These are phyloP conservation scores for Pyricularia grisea DNA, from an alignment of 2,329 filamentous ascomycete genomes.

Conservation along the genomic window DNA sequence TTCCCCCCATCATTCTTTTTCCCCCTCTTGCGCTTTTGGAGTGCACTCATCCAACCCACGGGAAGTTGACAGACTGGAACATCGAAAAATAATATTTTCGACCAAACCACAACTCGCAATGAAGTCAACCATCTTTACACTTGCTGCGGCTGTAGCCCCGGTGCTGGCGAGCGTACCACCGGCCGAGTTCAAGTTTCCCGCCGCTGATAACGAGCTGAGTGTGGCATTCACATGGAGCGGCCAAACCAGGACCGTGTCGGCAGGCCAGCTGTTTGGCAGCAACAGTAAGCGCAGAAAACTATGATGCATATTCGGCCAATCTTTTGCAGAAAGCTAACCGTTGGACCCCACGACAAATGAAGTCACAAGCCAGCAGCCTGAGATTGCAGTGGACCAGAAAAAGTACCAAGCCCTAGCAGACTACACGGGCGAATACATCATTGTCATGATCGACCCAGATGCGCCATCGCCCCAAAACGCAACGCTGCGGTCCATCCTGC, in stretches of 20 bases:
- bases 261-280: conserved; percentile 1
- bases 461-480: conserved; percentile 6
- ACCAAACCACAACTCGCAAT: neutral
- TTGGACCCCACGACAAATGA: neutral
- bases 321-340: neutral
- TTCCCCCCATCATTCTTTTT: neutral
- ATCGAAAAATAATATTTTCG: neutral
- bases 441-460: conserved; percentile 9
- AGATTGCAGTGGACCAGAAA: conserved; percentile 3
- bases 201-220: conserved; percentile 5
- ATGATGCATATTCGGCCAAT: neutral
- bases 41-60: neutral
- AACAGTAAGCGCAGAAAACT: neutral
- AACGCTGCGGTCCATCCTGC: conserved; percentile 7
- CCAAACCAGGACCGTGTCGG: conserved; percentile 4
- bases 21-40: neutral
- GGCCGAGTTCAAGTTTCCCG: conserved; percentile 7
- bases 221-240: conserved; percentile 6
- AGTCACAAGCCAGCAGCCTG: conserved; percentile 7
- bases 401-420: conserved; percentile 2
- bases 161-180: conserved; percentile 7
- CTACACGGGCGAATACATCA: conserved; percentile 4
- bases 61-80: neutral
- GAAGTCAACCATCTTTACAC: neutral
- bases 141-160: conserved; percentile 5